phyloP scores from a whole-genome alignment of 257 asterid genomes.

The Penstemon barbatus region DNA sequence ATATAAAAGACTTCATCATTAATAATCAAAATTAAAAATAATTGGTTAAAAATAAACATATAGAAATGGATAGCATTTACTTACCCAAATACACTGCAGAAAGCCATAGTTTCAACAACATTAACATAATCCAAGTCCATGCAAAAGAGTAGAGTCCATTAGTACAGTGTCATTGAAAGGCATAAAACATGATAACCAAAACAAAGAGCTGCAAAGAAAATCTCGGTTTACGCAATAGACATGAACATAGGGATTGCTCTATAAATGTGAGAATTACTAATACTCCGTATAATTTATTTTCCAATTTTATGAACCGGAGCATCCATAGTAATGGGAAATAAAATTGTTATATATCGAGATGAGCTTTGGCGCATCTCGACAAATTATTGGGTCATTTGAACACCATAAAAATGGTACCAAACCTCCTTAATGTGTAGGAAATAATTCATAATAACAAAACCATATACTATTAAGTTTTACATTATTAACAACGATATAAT shows the following conservation, averaged over 20 bases:
- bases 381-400: too few species aligned
- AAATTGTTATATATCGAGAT: too few species aligned
- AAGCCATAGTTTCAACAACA: conserved; percentile 31
- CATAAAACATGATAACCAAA: background rate
- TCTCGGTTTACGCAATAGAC: background rate
- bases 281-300: too few species aligned
- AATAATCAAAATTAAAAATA: background rate
- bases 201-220: conserved; percentile 20
- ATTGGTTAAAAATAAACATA: background rate
- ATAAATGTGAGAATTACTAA: too few species aligned
- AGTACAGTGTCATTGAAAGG: conserved; percentile 5
- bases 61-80: conserved; percentile 19
- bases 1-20: conserved; percentile 14
- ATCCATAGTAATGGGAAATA: too few species aligned
- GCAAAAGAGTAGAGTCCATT: conserved; percentile 38
- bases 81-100: conserved; percentile 86
- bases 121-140: conserved; percentile 30
- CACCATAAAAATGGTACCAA: too few species aligned
- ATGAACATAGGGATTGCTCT: too few species aligned
- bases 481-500: too few species aligned
- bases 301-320: too few species aligned
- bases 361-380: too few species aligned
- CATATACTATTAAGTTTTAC: background rate
- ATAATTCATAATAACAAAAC: background rate
- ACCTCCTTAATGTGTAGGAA: too few species aligned